phyloP scores from a whole-genome alignment of 2,329 filamentous ascomycete species.

The Plenodomus lindquistii region DNA sequence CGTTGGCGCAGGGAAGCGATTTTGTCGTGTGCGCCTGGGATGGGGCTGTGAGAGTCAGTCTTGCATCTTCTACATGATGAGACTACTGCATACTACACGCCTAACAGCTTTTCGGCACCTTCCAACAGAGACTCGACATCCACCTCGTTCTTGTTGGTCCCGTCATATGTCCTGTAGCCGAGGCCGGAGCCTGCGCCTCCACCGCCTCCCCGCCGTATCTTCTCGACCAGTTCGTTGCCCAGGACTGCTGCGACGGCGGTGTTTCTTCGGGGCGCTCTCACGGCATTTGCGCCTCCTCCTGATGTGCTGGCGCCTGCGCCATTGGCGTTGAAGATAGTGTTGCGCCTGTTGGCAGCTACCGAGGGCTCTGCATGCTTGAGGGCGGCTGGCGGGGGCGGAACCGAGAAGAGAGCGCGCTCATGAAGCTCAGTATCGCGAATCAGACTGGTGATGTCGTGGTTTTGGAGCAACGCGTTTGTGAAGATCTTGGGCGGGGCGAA shows the following conservation, averaged over 20 bases:
- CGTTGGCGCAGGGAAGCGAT: slow-evolving; percentile 74
- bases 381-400: slow-evolving; percentile 68
- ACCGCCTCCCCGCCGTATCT: slow-evolving; percentile 67
- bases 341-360: slow-evolving; percentile 48
- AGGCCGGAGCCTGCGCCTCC: slow-evolving; percentile 56
- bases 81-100: slow-evolving; percentile 68
- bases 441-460: slow-evolving; percentile 88
- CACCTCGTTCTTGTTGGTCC: slow-evolving; percentile 67
- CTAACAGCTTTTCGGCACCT: slow-evolving; percentile 87
- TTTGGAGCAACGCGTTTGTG: slow-evolving; percentile 85
- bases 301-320: slow-evolving; percentile 36
- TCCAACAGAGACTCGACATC: slow-evolving; percentile 83
- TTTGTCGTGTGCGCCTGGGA: slow-evolving; percentile 76
- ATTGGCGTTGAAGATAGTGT: slow-evolving; percentile 53
- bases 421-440: slow-evolving; percentile 95
- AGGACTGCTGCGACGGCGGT: slow-evolving; percentile 89
- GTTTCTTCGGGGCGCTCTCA: slow-evolving; percentile 65
- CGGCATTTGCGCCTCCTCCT: slow-evolving; percentile 47
- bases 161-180: slow-evolving; percentile 48
- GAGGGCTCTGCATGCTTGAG: slow-evolving; percentile 53
- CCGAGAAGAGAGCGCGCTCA: slow-evolving; percentile 92
- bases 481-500: slow-evolving; percentile 94
- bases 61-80: background rate
- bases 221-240: slow-evolving; percentile 82
- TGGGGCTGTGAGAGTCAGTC: slow-evolving; percentile 55